These are phyloP conservation scores for Melanogaster broomeanus DNA, from an alignment of 768 basidiomycete species.

Conservation along the genomic window DNA sequence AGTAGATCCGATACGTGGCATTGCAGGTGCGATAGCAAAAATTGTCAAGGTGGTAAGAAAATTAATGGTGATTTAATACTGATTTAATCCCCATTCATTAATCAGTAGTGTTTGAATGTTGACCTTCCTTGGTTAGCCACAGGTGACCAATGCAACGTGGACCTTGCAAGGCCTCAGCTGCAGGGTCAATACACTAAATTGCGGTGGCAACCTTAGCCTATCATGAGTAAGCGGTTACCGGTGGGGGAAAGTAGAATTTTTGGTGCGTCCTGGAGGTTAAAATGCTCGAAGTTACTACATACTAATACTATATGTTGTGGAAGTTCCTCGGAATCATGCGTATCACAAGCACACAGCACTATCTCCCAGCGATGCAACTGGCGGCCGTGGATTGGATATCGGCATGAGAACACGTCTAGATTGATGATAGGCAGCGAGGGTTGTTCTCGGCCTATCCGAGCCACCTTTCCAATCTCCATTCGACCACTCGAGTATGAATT, in stretches of 20 bases:
- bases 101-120: neutral
- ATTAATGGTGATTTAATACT: neutral
- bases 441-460: too few relatives aligned
- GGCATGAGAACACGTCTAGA: constrained; percentile 7
- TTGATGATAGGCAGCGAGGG: neutral
- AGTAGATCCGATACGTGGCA: too few relatives aligned
- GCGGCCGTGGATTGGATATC: constrained; percentile 1
- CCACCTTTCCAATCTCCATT: too few relatives aligned
- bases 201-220: too few relatives aligned
- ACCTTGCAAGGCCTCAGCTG: too few relatives aligned
- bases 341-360: neutral
- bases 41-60: constrained; percentile 1
- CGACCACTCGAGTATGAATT: too few relatives aligned
- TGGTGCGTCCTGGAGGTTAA: neutral
- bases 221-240: neutral
- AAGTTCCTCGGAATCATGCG: neutral
- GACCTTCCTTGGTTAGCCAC: neutral
- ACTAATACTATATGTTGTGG: too few relatives aligned
- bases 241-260: neutral
- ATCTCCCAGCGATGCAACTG: constrained; percentile 4
- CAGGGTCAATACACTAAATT: neutral
- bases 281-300: neutral
- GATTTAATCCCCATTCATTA: too few relatives aligned
- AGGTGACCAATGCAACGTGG: too few relatives aligned
- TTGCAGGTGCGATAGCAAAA: too few relatives aligned